phyloP scores from a whole-genome alignment of 495 filamentous ascomycete species.

The Opeltia flavorubescens region DNA sequence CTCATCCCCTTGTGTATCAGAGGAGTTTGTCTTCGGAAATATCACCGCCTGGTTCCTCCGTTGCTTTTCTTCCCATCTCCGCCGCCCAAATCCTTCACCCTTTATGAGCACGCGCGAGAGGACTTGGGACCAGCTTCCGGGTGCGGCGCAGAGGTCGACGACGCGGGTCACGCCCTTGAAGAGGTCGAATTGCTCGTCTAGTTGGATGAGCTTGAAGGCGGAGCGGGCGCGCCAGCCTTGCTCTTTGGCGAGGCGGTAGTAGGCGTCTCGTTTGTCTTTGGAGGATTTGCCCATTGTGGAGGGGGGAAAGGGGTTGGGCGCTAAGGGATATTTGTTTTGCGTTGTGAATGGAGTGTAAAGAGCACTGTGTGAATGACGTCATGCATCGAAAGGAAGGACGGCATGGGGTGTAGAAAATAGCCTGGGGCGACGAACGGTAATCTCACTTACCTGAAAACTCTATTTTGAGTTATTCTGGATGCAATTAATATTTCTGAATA shows the following conservation, averaged over 20 bases:
- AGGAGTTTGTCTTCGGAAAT: slow-evolving; percentile 7
- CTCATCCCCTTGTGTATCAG: slow-evolving; percentile 9
- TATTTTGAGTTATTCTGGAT: too few species aligned
- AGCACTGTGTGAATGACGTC: too few species aligned
- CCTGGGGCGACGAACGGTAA: too few species aligned
- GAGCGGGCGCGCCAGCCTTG: slow-evolving; percentile 95
- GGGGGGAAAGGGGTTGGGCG: too few species aligned
- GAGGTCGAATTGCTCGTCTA: slow-evolving; percentile 93
- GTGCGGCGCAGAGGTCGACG: slow-evolving; percentile 90
- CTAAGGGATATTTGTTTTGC: too few species aligned
- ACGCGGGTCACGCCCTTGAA: slow-evolving; percentile 80
- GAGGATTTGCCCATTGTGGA: slow-evolving; percentile 83
- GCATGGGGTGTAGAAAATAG: too few species aligned
- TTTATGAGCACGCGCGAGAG: slow-evolving; percentile 85
- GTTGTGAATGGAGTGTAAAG: too few species aligned
- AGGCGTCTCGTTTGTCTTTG: slow-evolving; percentile 96
- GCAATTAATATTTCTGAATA: too few species aligned
- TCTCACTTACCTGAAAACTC: too few species aligned
- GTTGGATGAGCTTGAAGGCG: slow-evolving; percentile 91
- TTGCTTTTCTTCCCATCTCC: slow-evolving; percentile 74
- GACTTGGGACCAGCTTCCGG: slow-evolving; percentile 93
- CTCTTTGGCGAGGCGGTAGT: slow-evolving; percentile 95
- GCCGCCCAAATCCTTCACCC: slow-evolving; percentile 73
- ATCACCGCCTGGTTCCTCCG: slow-evolving; percentile 36
- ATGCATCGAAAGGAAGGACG: neutral